Base-by-base conservation (phyloP, 2,329 filamentous ascomycete genomes). In the Clarireedia homoeocarpa region DNA sequence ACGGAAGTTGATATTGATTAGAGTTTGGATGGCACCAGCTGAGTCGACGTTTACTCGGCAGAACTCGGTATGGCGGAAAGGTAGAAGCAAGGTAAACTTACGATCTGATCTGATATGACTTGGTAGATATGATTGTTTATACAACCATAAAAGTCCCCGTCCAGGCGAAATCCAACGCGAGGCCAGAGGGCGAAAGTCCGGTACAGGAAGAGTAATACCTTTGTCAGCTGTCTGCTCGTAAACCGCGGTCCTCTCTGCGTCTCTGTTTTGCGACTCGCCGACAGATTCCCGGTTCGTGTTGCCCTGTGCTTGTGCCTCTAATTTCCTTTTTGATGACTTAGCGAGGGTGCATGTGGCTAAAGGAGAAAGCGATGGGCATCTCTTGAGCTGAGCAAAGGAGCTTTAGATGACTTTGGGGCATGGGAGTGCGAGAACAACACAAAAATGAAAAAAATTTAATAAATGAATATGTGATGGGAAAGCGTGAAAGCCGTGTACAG, bases 301-400 rank as follows among this genome's bases (percentile, higher is more conserved):
- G 24, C 38, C 38, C 24, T 30, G 40, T 23, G 20, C n/a, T 44
- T 50, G 46, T 39, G 49, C 52, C 52, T 60, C 59, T 61, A 67
- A 67, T 67, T 66, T 67, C 63, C 63, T 66, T 67, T 67, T 59
- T 34, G 50, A 20, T 58, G 61, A 58, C 58, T 60, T 64, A 64
- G 65, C 61, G 63, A 66, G 53, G 62, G 60, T 63, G 63, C 56
- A 59, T 48, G 64, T 49, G 50, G 36, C 48, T 46, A 58, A 61
- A 59, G 48, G 56, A 57, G 54, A 58, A 58, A 55, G 57, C 58
- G 55, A 30, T 39, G 36, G 46, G 20, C 51, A 14, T 20, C 36
- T 27, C 23, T n/a, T 53, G 54, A n/a, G 14, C 44, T 30, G 42
- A 9, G 51, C 44, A 10, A 36, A 27, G 34, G 5, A 34, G 14